Evolutionary conservation across 306 rosid genomes (phyloP).

Genomic region (Oemleria cerasiformis): DNA sequence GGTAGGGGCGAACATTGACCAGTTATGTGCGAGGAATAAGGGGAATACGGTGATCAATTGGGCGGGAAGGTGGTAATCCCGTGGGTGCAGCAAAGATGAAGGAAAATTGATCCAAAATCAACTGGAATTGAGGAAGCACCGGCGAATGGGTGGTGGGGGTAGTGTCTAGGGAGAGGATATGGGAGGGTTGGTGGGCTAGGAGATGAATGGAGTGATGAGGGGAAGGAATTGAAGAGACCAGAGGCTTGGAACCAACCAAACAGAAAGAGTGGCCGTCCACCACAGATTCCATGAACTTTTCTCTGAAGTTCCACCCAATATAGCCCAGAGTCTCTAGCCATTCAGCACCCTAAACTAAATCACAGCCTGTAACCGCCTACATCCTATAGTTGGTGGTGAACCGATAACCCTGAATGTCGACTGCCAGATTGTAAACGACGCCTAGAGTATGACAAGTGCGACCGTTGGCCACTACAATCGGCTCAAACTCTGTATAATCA

Average conservation of each 20-base stretch:
- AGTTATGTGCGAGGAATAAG: not conserved
- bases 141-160: not conserved
- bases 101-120: rapidly evolving
- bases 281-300: not conserved
- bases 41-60: not conserved
- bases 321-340: not conserved
- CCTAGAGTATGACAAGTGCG: too few relatives aligned
- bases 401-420: not conserved
- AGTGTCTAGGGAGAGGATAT: too few relatives aligned
- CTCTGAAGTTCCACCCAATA: not conserved
- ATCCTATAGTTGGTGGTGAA: not conserved
- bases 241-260: too few relatives aligned
- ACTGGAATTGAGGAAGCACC: too few relatives aligned
- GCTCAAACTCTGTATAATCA: too few relatives aligned
- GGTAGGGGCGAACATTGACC: not conserved
- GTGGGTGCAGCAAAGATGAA: not conserved
- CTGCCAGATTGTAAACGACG: too few relatives aligned
- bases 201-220: too few relatives aligned
- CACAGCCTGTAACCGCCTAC: not conserved
- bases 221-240: too few relatives aligned
- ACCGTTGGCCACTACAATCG: too few relatives aligned
- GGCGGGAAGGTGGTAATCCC: not conserved
- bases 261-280: too few relatives aligned
- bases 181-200: too few relatives aligned
- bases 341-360: not conserved